These are phyloP conservation scores for Tephrocybe sp. DNA, from an alignment of 768 basidiomycete species.

Conservation along the genomic window DNA sequence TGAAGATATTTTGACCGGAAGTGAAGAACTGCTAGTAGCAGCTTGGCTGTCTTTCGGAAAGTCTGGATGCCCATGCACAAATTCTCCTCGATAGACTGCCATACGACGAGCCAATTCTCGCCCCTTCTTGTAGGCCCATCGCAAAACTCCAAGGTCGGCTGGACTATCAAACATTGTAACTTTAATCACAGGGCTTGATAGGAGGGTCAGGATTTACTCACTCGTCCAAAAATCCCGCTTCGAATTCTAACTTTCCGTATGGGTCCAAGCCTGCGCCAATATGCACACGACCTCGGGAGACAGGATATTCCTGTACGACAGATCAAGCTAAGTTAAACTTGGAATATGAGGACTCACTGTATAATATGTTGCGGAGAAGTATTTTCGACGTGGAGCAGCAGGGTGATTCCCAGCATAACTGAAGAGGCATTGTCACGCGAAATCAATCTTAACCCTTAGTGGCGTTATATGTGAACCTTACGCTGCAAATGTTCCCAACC, in stretches of 20 bases:
- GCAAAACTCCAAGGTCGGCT: slow-evolving; percentile 42
- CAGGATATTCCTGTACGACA: slow-evolving; percentile 39
- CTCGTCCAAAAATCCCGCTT: slow-evolving; percentile 43
- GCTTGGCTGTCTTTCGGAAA: slow-evolving; percentile 35
- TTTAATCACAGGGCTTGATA: background rate
- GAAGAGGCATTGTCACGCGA: background rate
- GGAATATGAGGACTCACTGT: slow-evolving; percentile 18
- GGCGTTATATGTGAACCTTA: slow-evolving; percentile 22
- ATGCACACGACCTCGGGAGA: slow-evolving; percentile 45
- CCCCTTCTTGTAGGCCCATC: slow-evolving; percentile 51
- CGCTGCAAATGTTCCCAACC: slow-evolving; percentile 39
- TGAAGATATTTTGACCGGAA: slow-evolving; percentile 30
- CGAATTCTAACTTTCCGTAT: slow-evolving; percentile 41
- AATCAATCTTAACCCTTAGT: slow-evolving; percentile 22
- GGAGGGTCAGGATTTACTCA: slow-evolving; percentile 21
- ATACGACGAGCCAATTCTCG: slow-evolving; percentile 58
- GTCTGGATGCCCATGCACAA: slow-evolving; percentile 29
- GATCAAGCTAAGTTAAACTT: slow-evolving; percentile 13
- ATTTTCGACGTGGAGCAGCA: slow-evolving; percentile 22
- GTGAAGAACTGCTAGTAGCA: slow-evolving; percentile 16
- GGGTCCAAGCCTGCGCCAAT: slow-evolving; percentile 39
- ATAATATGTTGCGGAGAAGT: slow-evolving; percentile 20
- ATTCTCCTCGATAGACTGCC: slow-evolving; percentile 39
- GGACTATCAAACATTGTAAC: slow-evolving; percentile 21
- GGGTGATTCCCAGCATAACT: slow-evolving; percentile 19